phyloP scores from a whole-genome alignment of 495 filamentous ascomycete species.

The Aspergillus mulundensis region DNA sequence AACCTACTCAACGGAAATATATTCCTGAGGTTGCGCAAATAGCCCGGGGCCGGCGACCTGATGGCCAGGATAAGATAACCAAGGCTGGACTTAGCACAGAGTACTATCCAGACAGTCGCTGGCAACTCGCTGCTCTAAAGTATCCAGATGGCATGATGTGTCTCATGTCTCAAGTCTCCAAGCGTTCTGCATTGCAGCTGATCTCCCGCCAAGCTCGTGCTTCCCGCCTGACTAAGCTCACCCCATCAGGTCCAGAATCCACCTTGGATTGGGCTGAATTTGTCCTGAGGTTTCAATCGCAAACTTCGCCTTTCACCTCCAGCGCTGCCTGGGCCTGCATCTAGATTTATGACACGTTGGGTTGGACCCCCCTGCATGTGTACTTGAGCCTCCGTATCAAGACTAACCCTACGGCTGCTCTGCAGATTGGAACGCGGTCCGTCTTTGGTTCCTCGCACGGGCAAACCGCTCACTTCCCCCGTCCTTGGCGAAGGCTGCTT shows the following conservation, averaged over 20 bases:
- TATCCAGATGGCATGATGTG: not conserved
- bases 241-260: not conserved
- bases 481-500: slow-evolving; percentile 23
- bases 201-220: not conserved
- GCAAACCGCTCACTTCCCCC: slow-evolving; percentile 8
- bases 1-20: not conserved
- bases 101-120: not conserved
- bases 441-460: slow-evolving; percentile 2
- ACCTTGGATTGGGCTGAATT: slow-evolving; percentile 4
- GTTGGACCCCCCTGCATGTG: not conserved
- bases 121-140: not conserved
- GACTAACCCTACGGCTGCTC: slow-evolving; percentile 4
- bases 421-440: slow-evolving; percentile 6
- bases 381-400: slow-evolving; percentile 1
- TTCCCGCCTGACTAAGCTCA: not conserved
- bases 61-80: too few relatives aligned
- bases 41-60: too few relatives aligned
- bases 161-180: not conserved
- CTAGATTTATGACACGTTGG: slow-evolving; percentile 11
- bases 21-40: not conserved
- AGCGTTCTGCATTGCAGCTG: not conserved
- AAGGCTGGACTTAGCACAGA: too few relatives aligned
- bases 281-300: not conserved
- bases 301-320: not conserved
- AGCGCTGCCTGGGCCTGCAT: slow-evolving; percentile 4